Percentiles rank a stretch among this genome's conserved stretches.
Evolutionary conservation across 441 rosid species (phyloP).

Genomic region (Syzygium syzygioides): DNA sequence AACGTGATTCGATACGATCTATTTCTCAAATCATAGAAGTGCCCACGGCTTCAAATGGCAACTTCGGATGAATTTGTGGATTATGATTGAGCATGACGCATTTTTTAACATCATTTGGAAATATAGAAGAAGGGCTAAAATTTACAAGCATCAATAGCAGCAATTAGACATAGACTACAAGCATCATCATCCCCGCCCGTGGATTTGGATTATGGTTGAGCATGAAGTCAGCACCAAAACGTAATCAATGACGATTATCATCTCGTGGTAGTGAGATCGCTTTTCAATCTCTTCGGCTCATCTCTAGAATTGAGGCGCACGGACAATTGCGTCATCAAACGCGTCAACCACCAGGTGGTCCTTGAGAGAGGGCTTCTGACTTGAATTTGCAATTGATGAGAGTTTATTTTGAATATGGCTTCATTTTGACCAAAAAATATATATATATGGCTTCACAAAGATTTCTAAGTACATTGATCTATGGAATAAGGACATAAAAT

Average conservation of each 20-base stretch:
- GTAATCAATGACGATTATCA: neutral
- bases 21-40: neutral
- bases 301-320: neutral
- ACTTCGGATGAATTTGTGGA: neutral
- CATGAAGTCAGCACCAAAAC: neutral
- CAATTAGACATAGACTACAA: neutral
- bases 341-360: neutral
- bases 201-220: neutral
- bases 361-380: no score
- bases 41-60: neutral
- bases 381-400: neutral
- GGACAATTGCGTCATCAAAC: neutral
- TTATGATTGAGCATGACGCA: neutral
- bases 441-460: no score
- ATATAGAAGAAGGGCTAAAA: neutral
- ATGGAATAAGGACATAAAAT: no score
- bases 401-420: neutral
- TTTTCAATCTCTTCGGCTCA: neutral
- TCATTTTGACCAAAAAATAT: no score
- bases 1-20: no score
- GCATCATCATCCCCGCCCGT: neutral
- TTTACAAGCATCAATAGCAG: neutral
- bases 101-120: neutral
- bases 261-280: neutral
- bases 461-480: no score